Base-by-base conservation (phyloP, 2,329 filamentous ascomycete genomes). In the Colletotrichum gigasporum region DNA sequence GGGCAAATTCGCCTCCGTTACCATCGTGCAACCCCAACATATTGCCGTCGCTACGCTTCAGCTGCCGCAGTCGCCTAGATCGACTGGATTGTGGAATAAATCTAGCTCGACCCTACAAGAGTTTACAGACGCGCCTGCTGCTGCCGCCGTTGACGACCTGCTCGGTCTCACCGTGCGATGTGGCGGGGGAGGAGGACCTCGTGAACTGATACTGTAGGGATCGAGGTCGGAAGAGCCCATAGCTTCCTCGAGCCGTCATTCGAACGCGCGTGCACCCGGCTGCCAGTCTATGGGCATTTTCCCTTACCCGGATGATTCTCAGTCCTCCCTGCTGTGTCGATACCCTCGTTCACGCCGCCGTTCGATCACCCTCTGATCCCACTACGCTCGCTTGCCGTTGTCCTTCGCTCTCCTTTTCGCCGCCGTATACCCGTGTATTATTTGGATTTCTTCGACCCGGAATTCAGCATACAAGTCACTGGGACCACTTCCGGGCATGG, bases 401-500 rank as follows among this genome's bases (percentile, higher is more conserved):
- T 58, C 20, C 18, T 20, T 60, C 54, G 53, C 37, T 44, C 47
- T 53, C 52, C 16, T 53, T 35, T 39, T 30, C 14, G 20, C 44
- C 42, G 12, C 6, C 44, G 30, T 44, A 44, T 54, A 35, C 42
- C 47, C 18, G 7, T 34, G 26, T 50, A 35, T 24, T 22, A n/a
- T 16, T 30, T 44, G 24, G 12, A 14, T 34, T 54, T 30, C 4
- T 14, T 26, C 32, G 18, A 20, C 22, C 32, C 66, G 56, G 68
- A 67, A 45, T 65, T 63, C 54, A 62, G 12, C 58, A 61, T 66
- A 52, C 57, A 34, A 65, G 41, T 20, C 26, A 48, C 30, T 39
- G 16, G 44, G 53, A 60, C 56, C 45, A 8, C 39, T 44, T 70
- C 59, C 66, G 77, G 86, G 85, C 69, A 91, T 91, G 88, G 88